A percentile compares a stretch with the other conserved stretches of the same genome.
Conservation (phyloP, 2,329 filamentous ascomycete genomes). For the Ophiostoma fasciatum region DNA sequence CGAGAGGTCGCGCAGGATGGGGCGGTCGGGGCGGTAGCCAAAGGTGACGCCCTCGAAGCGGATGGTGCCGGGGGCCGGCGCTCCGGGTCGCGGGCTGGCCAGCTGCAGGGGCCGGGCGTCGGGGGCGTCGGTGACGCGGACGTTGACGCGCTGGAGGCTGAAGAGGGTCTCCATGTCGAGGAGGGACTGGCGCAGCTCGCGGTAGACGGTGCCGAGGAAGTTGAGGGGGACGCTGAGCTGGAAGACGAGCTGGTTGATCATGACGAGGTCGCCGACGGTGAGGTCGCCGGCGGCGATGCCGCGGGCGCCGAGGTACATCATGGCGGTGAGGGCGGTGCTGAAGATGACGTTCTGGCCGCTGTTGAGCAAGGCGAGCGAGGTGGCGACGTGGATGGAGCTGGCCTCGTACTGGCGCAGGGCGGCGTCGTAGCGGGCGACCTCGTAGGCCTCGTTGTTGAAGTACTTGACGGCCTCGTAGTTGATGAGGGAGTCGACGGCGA, state of each 20-base stretch:
- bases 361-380: slow-evolving; percentile 84
- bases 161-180: slow-evolving; percentile 98
- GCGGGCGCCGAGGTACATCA: slow-evolving; percentile 95
- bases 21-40: slow-evolving; percentile 74
- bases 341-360: slow-evolving; percentile 96
- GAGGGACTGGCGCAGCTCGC: slow-evolving; percentile 84
- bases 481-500: slow-evolving; percentile 91
- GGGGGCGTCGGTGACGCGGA: slow-evolving; percentile 64
- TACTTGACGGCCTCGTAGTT: slow-evolving; percentile 99
- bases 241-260: slow-evolving; percentile 98
- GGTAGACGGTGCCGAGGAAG: slow-evolving; percentile 95
- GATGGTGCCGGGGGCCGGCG: slow-evolving; percentile 77
- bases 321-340: slow-evolving; percentile 77
- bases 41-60: slow-evolving; percentile 91
- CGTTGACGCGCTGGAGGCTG: slow-evolving; percentile 91
- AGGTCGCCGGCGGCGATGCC: slow-evolving; percentile 70
- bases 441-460: slow-evolving; percentile 97
- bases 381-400: slow-evolving; percentile 92
- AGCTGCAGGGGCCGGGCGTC: slow-evolving; percentile 61
- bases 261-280: slow-evolving; percentile 90
- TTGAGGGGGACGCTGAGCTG: slow-evolving; percentile 94
- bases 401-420: slow-evolving; percentile 78
- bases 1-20: slow-evolving; percentile 70
- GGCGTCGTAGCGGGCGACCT: slow-evolving; percentile 79
- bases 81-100: slow-evolving; percentile 19